Evolutionary conservation across 2,329 filamentous ascomycete species (phyloP), one percentile per base, ranked within the genome.

Genomic region (Fusarium sp.): DNA sequence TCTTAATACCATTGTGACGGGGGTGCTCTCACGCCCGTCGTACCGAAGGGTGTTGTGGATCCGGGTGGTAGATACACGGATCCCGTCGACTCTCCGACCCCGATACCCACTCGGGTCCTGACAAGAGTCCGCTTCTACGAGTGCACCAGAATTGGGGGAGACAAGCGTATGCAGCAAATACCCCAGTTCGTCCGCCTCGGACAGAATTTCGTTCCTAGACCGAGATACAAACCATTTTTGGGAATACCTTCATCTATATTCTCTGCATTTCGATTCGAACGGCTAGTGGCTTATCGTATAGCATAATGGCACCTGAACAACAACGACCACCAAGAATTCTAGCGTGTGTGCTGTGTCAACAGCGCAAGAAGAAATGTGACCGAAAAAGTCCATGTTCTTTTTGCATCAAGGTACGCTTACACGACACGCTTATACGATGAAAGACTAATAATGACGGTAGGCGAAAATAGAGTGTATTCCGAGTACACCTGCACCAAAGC

Each of bases 281-380:
- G 38, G 38, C 35, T 55, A 44, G 47, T 47, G 32, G 32, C 32
- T 10, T 32, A 24, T 11, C 38, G 28, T 5, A 48, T 32, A 48
- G n/a, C 47, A 69, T 1, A 30, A 74, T 74, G 72, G 68, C 72
- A 42, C 57, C 45, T 5, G 59, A 67, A 22, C 45, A 65, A 22
- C 54, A 69, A 44, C 64, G 65, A 18, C 67, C 69, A 28, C 63
- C 60, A 13, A 53, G 72, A 7, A n/a, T 75, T 35, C 38, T 75
- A 24, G 72, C 72, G 2, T 75, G 72, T 9, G 72, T 75, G 4
- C 69, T 75, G 9, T 75, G 72, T 17, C 72, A 75, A 44, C 69
- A 72, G 28, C 69, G 72, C 50, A 75, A 75, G 42, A 75, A 75
- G 72, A 75, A 75, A 44, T 75, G 72, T 50, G 72, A 75, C 32